Conservation (phyloP, 1,284 basidiomycete species). For the Exobasidium rhododendri region DNA sequence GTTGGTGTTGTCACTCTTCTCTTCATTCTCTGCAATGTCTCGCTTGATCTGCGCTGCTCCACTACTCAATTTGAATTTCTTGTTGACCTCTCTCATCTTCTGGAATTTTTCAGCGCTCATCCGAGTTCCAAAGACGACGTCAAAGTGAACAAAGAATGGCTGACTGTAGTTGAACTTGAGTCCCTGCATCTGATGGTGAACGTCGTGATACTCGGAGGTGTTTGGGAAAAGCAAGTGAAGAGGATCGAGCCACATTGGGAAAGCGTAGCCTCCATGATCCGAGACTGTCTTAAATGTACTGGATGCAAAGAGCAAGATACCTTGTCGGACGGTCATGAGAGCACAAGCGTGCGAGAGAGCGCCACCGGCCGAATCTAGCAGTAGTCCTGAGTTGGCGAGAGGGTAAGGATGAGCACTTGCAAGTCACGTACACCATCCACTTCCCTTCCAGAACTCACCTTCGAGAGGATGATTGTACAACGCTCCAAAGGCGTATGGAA, state of each 20-base stretch:
- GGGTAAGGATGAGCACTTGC: slow-evolving; percentile 55
- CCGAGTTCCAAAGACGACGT: slow-evolving; percentile 69
- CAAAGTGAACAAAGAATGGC: slow-evolving; percentile 67
- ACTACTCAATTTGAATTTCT: slow-evolving; percentile 1
- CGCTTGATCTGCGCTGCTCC: neutral
- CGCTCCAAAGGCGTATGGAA: slow-evolving; percentile 94
- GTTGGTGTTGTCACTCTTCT: neutral
- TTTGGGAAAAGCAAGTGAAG: slow-evolving; percentile 84
- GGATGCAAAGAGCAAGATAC: slow-evolving; percentile 77
- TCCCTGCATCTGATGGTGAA: slow-evolving; percentile 87
- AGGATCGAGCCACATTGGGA: slow-evolving; percentile 73
- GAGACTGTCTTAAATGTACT: slow-evolving; percentile 92
- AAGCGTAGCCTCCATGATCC: slow-evolving; percentile 88
- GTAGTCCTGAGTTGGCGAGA: slow-evolving; percentile 59
- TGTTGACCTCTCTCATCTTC: slow-evolving; percentile 21
- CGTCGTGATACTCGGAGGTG: slow-evolving; percentile 96
- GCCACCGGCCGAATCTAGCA: slow-evolving; percentile 82
- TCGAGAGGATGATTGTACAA: slow-evolving; percentile 97
- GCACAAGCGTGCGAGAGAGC: slow-evolving; percentile 70
- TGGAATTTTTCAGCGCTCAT: slow-evolving; percentile 60
- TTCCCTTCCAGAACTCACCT: slow-evolving; percentile 12
- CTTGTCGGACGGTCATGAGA: slow-evolving; percentile 70
- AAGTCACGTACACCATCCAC: no score
- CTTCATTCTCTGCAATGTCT: neutral
- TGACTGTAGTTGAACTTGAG: slow-evolving; percentile 96